phyloP scores from a whole-genome alignment of 805 yeast species.

The Hanseniaspora guilliermondii region DNA sequence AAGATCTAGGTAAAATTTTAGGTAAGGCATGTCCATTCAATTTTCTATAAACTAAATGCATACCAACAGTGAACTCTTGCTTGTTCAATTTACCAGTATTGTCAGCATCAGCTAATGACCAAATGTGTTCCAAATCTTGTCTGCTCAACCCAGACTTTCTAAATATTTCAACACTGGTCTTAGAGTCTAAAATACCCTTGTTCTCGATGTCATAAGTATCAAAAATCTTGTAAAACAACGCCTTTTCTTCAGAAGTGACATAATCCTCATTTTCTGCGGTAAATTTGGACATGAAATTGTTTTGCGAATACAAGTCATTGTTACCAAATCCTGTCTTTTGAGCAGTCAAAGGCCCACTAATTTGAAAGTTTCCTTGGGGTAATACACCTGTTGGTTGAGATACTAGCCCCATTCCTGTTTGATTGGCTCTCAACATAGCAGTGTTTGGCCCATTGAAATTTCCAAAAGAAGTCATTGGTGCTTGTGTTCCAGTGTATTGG shows the following conservation, averaged over 20 bases:
- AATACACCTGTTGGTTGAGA: conserved; percentile 63
- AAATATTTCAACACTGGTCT: conserved; percentile 71
- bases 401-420: conserved; percentile 39
- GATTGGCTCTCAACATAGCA: conserved; percentile 35
- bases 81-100: conserved; percentile 72
- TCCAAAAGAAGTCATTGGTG: conserved; percentile 24
- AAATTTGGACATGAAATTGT: conserved; percentile 26
- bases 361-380: conserved; percentile 32
- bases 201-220: conserved; percentile 67
- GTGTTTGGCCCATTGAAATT: conserved; percentile 27
- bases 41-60: conserved; percentile 89
- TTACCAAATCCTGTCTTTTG: conserved; percentile 38
- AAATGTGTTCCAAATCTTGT: conserved; percentile 74
- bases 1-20: conserved; percentile 66
- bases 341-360: conserved; percentile 29
- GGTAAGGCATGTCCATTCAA: conserved; percentile 85
- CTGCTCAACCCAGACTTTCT: conserved; percentile 83
- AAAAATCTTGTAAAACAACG: conserved; percentile 75
- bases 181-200: conserved; percentile 64
- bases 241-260: conserved; percentile 77
- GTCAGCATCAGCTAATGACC: conserved; percentile 78
- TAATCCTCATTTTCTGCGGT: conserved; percentile 40
- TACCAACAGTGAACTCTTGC: conserved; percentile 91
- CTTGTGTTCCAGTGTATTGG: conserved; percentile 34
- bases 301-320: conserved; percentile 29